phyloP scores from a whole-genome alignment of 2,329 filamentous ascomycete species.

The Cylindrodendrum hubeiense region DNA sequence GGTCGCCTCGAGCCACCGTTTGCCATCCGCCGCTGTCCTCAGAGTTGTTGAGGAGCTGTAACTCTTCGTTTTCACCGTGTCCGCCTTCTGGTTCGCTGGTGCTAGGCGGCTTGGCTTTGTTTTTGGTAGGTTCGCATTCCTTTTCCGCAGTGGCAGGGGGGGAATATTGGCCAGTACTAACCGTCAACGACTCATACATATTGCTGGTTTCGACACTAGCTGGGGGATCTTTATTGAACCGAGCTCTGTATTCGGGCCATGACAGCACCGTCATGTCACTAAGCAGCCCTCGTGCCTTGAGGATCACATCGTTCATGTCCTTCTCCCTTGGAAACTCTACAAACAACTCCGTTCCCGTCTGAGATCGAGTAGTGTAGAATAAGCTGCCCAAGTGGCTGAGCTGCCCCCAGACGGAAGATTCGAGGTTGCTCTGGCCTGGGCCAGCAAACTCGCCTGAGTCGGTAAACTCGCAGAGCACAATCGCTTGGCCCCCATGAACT shows the following conservation, averaged over 20 bases:
- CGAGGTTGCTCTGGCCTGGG: too few relatives aligned
- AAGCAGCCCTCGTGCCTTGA: neutral
- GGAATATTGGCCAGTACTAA: neutral
- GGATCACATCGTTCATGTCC: neutral
- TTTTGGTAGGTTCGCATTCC: neutral
- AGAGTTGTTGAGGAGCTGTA: neutral
- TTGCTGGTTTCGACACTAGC: neutral
- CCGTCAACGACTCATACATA: neutral
- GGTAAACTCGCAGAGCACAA: neutral
- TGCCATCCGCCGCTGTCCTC: neutral
- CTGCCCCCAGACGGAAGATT: neutral
- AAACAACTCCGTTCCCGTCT: neutral
- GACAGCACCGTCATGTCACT: neutral
- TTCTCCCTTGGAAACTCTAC: neutral
- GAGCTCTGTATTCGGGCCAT: neutral
- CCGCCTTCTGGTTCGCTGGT: neutral
- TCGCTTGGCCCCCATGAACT: too few relatives aligned
- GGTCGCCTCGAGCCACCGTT: neutral
- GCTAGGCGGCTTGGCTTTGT: neutral
- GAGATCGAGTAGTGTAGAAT: neutral
- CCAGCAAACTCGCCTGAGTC: neutral
- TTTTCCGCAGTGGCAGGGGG: too few relatives aligned
- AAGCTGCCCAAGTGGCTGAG: neutral
- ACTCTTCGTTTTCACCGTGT: neutral
- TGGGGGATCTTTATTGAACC: neutral